phyloP scores from a whole-genome alignment of 495 filamentous ascomycete species.

The Letharia columbiana region DNA sequence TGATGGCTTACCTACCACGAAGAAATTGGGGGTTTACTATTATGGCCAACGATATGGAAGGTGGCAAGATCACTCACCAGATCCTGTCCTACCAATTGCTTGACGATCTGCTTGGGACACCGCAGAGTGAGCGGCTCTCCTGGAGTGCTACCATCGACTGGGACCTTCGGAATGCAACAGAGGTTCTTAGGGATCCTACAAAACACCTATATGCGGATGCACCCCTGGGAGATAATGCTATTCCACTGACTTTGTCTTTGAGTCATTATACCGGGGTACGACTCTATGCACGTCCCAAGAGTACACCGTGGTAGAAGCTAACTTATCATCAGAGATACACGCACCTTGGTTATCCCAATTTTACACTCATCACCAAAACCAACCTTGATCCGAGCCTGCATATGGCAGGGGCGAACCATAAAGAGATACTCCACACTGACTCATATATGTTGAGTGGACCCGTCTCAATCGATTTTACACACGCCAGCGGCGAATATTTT shows the following conservation, averaged over 20 bases:
- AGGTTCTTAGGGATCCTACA: not conserved
- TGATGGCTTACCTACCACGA: slow-evolving; percentile 40
- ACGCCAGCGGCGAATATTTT: slow-evolving; percentile 27
- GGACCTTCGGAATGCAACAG: not conserved
- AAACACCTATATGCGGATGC: not conserved
- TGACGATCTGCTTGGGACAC: slow-evolving; percentile 33
- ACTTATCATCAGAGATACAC: slow-evolving; percentile 27
- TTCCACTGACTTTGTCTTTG: slow-evolving; percentile 31
- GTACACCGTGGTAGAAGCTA: not conserved
- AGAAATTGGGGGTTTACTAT: slow-evolving; percentile 38
- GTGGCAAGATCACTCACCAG: slow-evolving; percentile 20
- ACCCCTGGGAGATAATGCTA: slow-evolving; percentile 19
- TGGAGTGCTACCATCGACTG: slow-evolving; percentile 2
- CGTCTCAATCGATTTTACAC: slow-evolving; percentile 15
- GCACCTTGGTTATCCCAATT: slow-evolving; percentile 35
- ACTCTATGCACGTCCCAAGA: not conserved
- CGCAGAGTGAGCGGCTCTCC: slow-evolving; percentile 24
- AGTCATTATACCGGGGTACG: slow-evolving; percentile 29
- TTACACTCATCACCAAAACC: slow-evolving; percentile 26
- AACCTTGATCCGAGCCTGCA: slow-evolving; percentile 10
- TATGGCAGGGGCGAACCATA: slow-evolving; percentile 15
- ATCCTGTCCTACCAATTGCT: slow-evolving; percentile 35
- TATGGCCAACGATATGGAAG: slow-evolving; percentile 38
- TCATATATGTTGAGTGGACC: not conserved
- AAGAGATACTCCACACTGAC: slow-evolving; percentile 27